A percentile compares a stretch with the other conserved stretches of the same genome.
Evolutionary conservation across 2,329 filamentous ascomycete species (phyloP).

Genomic region (Madurella fahalii): DNA sequence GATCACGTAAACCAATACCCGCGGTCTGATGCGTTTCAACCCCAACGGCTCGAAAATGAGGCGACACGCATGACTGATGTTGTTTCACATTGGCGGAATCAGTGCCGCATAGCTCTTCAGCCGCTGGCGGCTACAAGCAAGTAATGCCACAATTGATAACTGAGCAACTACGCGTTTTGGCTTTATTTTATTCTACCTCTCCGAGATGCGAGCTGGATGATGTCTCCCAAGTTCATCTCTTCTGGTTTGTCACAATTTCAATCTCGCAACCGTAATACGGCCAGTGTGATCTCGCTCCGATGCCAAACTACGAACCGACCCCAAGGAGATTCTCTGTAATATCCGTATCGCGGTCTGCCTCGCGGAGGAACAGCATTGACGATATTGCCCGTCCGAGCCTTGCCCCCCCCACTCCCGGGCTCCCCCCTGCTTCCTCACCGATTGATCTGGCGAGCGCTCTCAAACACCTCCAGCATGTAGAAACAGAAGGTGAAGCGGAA

Average conservation of each 20-base stretch:
- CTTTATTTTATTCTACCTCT: not conserved
- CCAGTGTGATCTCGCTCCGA: not conserved
- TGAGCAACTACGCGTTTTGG: not conserved
- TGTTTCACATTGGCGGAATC: not conserved
- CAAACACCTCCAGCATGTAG: conserved; percentile 8
- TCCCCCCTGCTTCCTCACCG: not conserved
- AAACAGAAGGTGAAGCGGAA: not conserved
- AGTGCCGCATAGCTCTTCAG: not conserved
- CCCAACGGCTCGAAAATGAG: no score
- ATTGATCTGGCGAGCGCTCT: conserved; percentile 8
- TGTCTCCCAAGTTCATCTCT: no score
- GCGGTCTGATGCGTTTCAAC: not conserved
- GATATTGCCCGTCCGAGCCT: conserved; percentile 2
- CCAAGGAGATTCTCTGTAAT: conserved; percentile 13
- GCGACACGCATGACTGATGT: not conserved
- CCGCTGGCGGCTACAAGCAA: not conserved
- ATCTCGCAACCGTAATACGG: no score
- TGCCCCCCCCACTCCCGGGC: not conserved
- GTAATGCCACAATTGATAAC: not conserved
- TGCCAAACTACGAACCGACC: conserved; percentile 18
- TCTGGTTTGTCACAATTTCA: no score
- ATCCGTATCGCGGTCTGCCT: conserved; percentile 11
- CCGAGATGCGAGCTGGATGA: no score
- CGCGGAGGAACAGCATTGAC: conserved; percentile 17
- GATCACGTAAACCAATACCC: no score